Base-by-base conservation (phyloP, 78 protist species). In the Dictyostelium brefeldianum region DNA sequence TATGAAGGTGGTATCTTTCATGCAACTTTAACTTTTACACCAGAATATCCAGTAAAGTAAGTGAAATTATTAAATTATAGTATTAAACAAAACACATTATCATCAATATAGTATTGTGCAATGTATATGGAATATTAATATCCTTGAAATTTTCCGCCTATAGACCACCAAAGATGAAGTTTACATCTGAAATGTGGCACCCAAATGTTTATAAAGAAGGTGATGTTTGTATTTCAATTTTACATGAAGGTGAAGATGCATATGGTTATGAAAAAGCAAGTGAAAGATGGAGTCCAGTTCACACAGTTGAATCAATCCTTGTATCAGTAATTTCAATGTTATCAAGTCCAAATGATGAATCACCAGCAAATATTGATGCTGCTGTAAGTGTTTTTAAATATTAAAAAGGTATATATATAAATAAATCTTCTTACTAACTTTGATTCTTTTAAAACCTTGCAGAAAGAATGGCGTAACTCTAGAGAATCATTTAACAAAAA, bases 341-440 rank as follows among this genome's bases (percentile, higher is more conserved):
- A 17, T 74, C 96, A 54, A 79, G 84, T 80, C 99, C 99, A 70
- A 98, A 97, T 69, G 98, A 96, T 69, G 99, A 98, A 57, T 92
- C 97, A 29, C 99, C 99, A 10, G 99, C 99, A 5, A 99, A 99
- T 74, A 18, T 99, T 12, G 99, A 99, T 22, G 99, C 99, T 27
- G 99, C 99, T 22, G 43, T 36, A 36, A 36, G 43, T 36, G 1
- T 54, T 20, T 18, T 50, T 4, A 31, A 36, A 36, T 36, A 36
- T 36, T 2, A 3, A 36, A 36, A 36, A 2, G 43, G 18, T n/a
- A 64, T 67, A 1, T 18, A 29, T 47, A 81, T 56, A 46, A 5
- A 17, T 9, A 15, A 17, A 17, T 17, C 17, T 6, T 10, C 11
- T 6, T 47, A 57, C 27, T 43, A 69, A 81, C 70, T 2, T 20